Base-by-base conservation (phyloP, 352 stramenopile genomes). In the Phytopythium ostracodes region DNA sequence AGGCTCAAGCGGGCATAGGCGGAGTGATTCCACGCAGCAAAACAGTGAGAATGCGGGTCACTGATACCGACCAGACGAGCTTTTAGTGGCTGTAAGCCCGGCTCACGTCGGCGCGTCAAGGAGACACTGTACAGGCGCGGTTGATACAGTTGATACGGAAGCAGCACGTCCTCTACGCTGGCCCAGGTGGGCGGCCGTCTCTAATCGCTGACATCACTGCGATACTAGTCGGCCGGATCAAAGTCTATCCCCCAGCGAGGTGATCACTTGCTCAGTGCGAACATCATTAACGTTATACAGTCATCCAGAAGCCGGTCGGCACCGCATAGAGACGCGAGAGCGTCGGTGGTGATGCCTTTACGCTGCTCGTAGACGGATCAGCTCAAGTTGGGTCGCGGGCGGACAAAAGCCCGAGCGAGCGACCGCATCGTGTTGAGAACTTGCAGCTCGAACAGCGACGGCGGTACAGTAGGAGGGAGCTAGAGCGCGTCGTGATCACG, bases 141-240 rank as follows among this genome's bases (percentile, higher is more conserved):
- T 54, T 20, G 25, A 54, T 54, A 31, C 47, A 11, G 47, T 15
- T n/a, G 47, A 12, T 12, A 25, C 24, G 24, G 18, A 22, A 4
- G 40, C 40, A 9, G 31, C 31, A 9, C 4, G 42, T 17, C 10
- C 31, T 58, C 52, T 58, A 58, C 52, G 52, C n/a, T 40, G 31
- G 50, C 31, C 52, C 52, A 58, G 33, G 31, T 58, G 52, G 52
- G 2, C n/a, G 52, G 52, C 52, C 52, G 52, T 18, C 52, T 59
- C 35, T 59, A 59, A n/a, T 31, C 24, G 17, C 2, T 11, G 25
- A 33, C 42, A 47, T 25, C 20, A 7, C 18, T 10, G 42, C 40
- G 42, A 47, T 20, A 4, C 4, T 47, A 10, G 17, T 47, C 20
- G 4, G 4, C 4, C 31, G 31, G 4, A 10, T 4, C 9, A 36